Base-by-base conservation (phyloP, 441 rosid species). In the Aquilaria agallochum region DNA sequence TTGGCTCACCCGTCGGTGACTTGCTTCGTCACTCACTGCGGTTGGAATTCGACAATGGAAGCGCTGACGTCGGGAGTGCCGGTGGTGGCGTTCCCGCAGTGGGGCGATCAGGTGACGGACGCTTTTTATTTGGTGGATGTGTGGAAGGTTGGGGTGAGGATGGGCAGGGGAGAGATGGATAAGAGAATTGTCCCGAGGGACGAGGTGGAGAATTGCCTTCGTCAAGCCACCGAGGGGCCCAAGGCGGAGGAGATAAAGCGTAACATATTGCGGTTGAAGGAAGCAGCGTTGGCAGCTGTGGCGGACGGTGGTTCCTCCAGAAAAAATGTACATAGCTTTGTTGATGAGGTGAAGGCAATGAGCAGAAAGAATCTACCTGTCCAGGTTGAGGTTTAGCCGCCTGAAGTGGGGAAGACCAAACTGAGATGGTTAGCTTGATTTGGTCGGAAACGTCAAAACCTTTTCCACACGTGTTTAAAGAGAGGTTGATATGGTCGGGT, bases 51-150 rank as follows among this genome's bases (percentile, higher is more conserved):
- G 2, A 71, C 95, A 0, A 74, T 89, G 80, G 96, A 92, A 68
- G 80, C 96, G 10, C 52, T 92, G 27, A 60, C 90, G 0, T 70
- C 74, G 0, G 95, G 96, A 2, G 64, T 85, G 63, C 91, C 93
- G 0, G 80, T 89, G 40, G 68, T 87, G 44, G 85, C 86, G 14
- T 87, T 76, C 46, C 96, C 96, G 10, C 95, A 78, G n/a, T 89
- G 95, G 95, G 95, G 95, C 1, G 98, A 92, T 74, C 98, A 92
- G 64, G 95, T 85, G 27, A 89, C 96, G 0, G 60, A 91, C 54
- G 89, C 97, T 2, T 75, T 76, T 48, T 91, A 80, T 66, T 64
- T 88, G 70, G 80, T 74, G 1, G 89, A 91, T 2, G 89, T 82
- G 15, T 82, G 79, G 50, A 83, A 80, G 74, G 74, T 76, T 0